phyloP scores from a whole-genome alignment of 805 yeast genomes.

The Kodamaea kaohsiungensis region DNA sequence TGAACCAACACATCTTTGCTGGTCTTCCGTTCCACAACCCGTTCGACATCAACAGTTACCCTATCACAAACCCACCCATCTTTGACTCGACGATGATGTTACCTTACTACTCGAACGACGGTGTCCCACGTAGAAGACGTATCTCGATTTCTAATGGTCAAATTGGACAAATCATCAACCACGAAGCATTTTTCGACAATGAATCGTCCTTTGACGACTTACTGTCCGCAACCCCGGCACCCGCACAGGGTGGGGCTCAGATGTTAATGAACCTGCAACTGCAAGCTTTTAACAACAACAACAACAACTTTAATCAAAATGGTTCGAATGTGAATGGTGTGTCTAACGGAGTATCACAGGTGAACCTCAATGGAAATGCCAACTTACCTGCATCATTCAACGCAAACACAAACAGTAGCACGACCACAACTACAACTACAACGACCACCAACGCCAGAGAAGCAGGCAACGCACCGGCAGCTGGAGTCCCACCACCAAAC shows the following conservation, averaged over 20 bases:
- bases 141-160: conserved; percentile 85
- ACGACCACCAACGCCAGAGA: conserved; percentile 5
- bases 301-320: neutral
- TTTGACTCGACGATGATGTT: conserved; percentile 44
- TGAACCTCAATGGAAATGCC: conserved; percentile 5
- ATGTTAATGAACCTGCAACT: neutral
- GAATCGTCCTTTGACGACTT: conserved; percentile 23
- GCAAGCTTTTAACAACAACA: neutral
- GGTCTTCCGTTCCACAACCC: conserved; percentile 34
- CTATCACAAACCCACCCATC: conserved; percentile 47
- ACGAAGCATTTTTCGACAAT: conserved; percentile 38
- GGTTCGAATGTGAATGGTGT: neutral
- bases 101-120: conserved; percentile 33
- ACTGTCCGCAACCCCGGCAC: conserved; percentile 7
- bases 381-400: conserved; percentile 6
- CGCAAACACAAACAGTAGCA: conserved; percentile 7
- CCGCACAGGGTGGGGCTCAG: neutral
- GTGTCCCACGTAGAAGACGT: conserved; percentile 53
- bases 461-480: conserved; percentile 14
- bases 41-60: conserved; percentile 42
- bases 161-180: conserved; percentile 67
- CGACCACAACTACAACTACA: conserved; percentile 17
- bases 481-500: conserved; percentile 50
- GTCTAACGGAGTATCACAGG: neutral
- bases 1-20: conserved; percentile 2